These are phyloP conservation scores for Cudoniella acicularis DNA, from an alignment of 495 filamentous ascomycete species.

Conservation along the genomic window DNA sequence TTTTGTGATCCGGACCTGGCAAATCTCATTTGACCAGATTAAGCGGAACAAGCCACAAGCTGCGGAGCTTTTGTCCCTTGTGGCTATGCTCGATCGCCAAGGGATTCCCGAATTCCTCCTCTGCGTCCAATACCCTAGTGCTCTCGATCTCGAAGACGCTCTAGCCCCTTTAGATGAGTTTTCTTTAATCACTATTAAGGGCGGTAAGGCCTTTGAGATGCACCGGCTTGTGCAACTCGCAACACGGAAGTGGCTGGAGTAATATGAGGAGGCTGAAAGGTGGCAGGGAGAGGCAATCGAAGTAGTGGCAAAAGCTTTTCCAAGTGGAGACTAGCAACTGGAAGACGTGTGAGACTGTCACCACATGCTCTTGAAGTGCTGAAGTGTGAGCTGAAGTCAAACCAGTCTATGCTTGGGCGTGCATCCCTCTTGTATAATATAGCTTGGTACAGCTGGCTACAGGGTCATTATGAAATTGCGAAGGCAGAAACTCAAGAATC, in stretches of 20 bases:
- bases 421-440: conserved; percentile 16
- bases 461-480: conserved; percentile 15
- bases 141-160: conserved; percentile 13
- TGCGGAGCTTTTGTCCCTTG: conserved; percentile 38
- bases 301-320: conserved; percentile 15
- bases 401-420: conserved; percentile 6
- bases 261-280: conserved; percentile 5
- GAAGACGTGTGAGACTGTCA: conserved; percentile 28
- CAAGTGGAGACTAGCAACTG: conserved; percentile 29
- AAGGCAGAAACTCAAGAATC: conserved; percentile 12
- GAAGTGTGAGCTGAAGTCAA: conserved; percentile 4
- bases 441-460: conserved; percentile 13
- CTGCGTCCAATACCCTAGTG: conserved; percentile 4
- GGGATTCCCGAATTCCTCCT: conserved; percentile 36
- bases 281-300: conserved; percentile 13
- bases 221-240: conserved; percentile 28
- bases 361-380: conserved; percentile 27
- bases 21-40: conserved; percentile 47
- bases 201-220: conserved; percentile 15
- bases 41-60: conserved; percentile 27
- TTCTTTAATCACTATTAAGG: conserved; percentile 21
- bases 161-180: conserved; percentile 14
- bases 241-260: conserved; percentile 22
- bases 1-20: conserved; percentile 41
- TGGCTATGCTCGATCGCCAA: conserved; percentile 39